phyloP scores from a whole-genome alignment of 768 basidiomycete species.

The Mrakia hoshinonis region DNA sequence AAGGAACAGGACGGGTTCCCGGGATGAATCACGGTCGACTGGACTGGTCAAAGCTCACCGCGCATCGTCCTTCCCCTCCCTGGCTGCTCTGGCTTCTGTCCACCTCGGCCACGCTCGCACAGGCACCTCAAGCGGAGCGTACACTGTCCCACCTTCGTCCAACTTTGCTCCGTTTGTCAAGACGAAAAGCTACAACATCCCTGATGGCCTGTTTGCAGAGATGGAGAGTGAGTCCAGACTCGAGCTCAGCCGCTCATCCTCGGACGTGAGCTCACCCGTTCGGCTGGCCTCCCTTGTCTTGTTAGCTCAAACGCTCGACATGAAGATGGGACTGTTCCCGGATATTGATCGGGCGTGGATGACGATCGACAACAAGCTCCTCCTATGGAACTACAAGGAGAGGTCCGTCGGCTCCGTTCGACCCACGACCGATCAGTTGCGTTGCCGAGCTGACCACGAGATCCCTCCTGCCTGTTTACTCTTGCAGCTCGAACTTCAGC shows the following conservation, averaged over 20 bases:
- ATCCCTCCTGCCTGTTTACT: neutral
- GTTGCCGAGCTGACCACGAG: neutral
- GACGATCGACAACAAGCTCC: conserved; percentile 83
- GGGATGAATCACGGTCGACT: too few species aligned
- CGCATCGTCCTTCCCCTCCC: neutral
- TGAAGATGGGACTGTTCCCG: conserved; percentile 68
- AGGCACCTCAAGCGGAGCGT: conserved; percentile 16
- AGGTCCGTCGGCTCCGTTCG: conserved; percentile 52
- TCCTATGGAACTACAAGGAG: conserved; percentile 92
- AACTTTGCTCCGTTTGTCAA: conserved; percentile 28
- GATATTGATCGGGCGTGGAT: conserved; percentile 94
- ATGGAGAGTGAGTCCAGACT: conserved; percentile 17
- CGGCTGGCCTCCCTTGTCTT: neutral
- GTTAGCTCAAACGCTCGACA: neutral
- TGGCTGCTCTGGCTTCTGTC: neutral
- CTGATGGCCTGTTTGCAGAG: conserved; percentile 28
- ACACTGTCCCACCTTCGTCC: conserved; percentile 20
- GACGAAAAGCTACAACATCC: conserved; percentile 15
- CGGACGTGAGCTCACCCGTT: neutral
- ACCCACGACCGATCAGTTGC: neutral
- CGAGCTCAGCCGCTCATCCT: neutral
- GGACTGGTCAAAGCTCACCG: neutral
- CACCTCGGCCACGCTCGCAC: neutral
- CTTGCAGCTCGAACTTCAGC: conserved; percentile 68
- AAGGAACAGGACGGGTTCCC: too few species aligned